A percentile compares a stretch with the other conserved stretches of the same genome.
These are phyloP conservation scores for Halenospora varia DNA, from an alignment of 495 filamentous ascomycete genomes.

Conservation along the genomic window DNA sequence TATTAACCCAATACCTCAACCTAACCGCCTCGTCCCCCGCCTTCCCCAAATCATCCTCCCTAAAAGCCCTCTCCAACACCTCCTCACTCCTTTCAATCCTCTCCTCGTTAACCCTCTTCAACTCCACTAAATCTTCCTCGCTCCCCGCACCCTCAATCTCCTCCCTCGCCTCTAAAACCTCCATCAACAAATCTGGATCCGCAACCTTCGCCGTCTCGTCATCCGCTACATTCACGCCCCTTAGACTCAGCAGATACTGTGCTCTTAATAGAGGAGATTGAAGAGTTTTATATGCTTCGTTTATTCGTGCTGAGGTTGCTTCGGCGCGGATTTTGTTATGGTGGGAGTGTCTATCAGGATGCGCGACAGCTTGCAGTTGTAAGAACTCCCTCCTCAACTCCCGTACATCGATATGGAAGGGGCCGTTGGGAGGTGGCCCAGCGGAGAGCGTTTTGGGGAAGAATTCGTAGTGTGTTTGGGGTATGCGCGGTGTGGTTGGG, in stretches of 20 bases:
- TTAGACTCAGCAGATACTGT: conserved; percentile 73
- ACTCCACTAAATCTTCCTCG: conserved; percentile 57
- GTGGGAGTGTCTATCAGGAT: conserved; percentile 73
- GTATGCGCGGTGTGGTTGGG: not conserved
- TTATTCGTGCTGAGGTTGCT: conserved; percentile 71
- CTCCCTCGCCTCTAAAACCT: conserved; percentile 85
- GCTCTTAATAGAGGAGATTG: conserved; percentile 70
- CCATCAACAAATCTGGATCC: conserved; percentile 70
- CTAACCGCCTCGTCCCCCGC: conserved; percentile 69
- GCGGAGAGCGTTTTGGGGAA: conserved; percentile 78
- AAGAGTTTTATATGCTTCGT: conserved; percentile 85
- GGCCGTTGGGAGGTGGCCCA: conserved; percentile 73
- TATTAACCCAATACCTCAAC: conserved; percentile 89
- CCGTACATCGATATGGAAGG: conserved; percentile 67
- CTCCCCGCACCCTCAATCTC: conserved; percentile 69
- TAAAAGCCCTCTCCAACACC: conserved; percentile 59
- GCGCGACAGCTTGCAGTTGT: conserved; percentile 68
- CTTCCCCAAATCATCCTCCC: conserved; percentile 54
- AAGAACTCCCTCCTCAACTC: conserved; percentile 81
- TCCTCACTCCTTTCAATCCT: conserved; percentile 58
- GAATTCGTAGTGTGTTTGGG: conserved; percentile 71
- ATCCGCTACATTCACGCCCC: conserved; percentile 71
- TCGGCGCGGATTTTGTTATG: conserved; percentile 58
- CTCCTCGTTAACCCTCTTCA: conserved; percentile 64
- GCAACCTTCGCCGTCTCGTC: conserved; percentile 71